These are phyloP conservation scores for Vitis rupestris DNA, from an alignment of 164 flowering plant species.

Conservation along the genomic window DNA sequence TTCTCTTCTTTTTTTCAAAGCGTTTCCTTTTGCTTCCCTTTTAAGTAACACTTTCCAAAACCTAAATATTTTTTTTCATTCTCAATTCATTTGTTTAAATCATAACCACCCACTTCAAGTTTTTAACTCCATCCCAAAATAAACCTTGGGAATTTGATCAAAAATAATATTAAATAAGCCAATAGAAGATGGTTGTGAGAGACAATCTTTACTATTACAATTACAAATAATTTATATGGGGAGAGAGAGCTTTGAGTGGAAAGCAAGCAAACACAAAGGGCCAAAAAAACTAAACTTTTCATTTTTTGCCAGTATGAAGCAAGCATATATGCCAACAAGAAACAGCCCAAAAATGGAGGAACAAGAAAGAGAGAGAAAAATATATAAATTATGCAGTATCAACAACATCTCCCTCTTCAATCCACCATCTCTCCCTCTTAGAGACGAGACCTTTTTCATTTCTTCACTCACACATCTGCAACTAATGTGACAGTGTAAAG, in stretches of 20 bases:
- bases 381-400: not conserved
- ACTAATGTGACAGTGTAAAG: constrained; percentile 21
- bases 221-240: too few species aligned
- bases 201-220: not conserved
- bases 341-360: constrained; percentile 1
- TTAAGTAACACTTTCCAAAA: too few species aligned
- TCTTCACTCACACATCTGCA: constrained; percentile 30
- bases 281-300: constrained; percentile 26
- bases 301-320: constrained; percentile 47
- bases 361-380: not conserved
- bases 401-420: constrained; percentile 13
- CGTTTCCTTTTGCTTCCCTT: too few species aligned
- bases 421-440: constrained; percentile 8
- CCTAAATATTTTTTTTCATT: too few species aligned
- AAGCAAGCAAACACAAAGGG: constrained; percentile 69
- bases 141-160: too few species aligned
- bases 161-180: too few species aligned
- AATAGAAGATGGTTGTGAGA: too few species aligned
- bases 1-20: too few species aligned
- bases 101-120: too few species aligned
- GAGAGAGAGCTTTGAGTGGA: constrained; percentile 59
- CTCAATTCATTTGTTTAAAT: too few species aligned
- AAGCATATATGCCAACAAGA: constrained; percentile 65
- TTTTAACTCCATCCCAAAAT: too few species aligned
- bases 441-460: constrained; percentile 9